Base-by-base conservation (phyloP, 2,329 filamentous ascomycete species). In the Blastomyces percursus region DNA sequence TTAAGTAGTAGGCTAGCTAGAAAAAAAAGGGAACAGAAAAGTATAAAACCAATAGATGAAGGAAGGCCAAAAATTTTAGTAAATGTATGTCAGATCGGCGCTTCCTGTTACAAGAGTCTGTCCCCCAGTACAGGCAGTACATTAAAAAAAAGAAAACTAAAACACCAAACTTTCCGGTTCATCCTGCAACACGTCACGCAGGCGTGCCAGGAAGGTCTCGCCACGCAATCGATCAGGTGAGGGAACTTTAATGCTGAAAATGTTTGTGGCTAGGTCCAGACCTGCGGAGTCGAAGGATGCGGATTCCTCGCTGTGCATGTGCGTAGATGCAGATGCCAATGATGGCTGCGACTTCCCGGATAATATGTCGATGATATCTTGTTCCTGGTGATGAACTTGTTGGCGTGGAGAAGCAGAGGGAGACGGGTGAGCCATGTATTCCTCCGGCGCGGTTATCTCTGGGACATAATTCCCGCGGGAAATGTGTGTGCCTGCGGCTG, bases 361-460 rank as follows among this genome's bases (percentile, higher is more conserved):
- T 40, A 96, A 82, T 55, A 96, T 80, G 72, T 97, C 94, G 68
- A 96, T 86, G 60, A 97, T 86, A 73, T 97, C 92, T 24, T 80
- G 69, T 72, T 85, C 82, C 69, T 80, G 79, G n/a, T 80, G 79
- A n/a, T 56, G 7, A 76, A 67, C 16, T 73, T 60, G 35, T 73
- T 59, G 35, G 50, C 2, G 42, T 48, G 32, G 24, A 55, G 40
- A 38, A 52, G 32, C 7, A 50, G 61, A 55, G 27, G 21, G n/a
- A 44, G 48, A 65, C 56, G 24, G 63, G 60, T 21, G 21, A 42
- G 40, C 66, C 59, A 24, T 64, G 60, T 61, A 14, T 21, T 69
- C 67, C 12, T 66, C 63, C 73, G 48, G 83, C 78, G 19, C 90
- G 58, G 80, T 81, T 68, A 96, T 84, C 71, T 91, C 85, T 1